Evolutionary conservation across 495 filamentous ascomycete genomes (phyloP), one percentile per base, ranked within the genome.

Genomic region (Podospora pseudoanserina): DNA sequence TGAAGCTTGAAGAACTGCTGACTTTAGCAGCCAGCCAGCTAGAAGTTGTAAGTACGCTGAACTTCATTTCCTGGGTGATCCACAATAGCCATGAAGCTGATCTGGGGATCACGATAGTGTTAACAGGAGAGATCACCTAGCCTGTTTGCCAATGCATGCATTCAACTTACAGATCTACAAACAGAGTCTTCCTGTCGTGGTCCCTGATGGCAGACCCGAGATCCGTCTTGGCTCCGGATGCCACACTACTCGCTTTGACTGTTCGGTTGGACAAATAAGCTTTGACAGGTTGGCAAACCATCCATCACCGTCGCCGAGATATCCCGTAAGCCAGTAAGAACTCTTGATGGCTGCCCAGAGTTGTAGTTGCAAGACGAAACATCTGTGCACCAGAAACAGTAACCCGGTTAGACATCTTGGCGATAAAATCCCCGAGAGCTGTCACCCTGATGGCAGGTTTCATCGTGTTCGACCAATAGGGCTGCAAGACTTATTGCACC

Each of bases 201-300:
- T 13, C 39, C 39, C 39, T 16, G 39, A 49, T 49, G 6, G 3
- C 39, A 49, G 16, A 58, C 23, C n/a, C n/a, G 15, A 26, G 55
- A 58, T 58, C 55, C 55, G 55, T 58, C 55, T 58, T 58, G 55
- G 55, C 18, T 58, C 55, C 55, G 55, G 55, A n/a, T 58, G 3
- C 13, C n/a, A 18, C 18, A 13, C 23, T 19, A 19, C 55, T 58
- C 55, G 30, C 18, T 19, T 18, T 20, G 15, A 26, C 55, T 23
- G 6, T 58, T 18, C 11, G 5, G 4, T 26, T 58, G 55, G 55
- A 2, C 55, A 58, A 26, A 58, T 58, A 58, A 58, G 23, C 18
- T 18, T 49, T 49, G 39, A 49, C 39, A 49, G 7, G 5, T 49
- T 49, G 39, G 6, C 13, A 16, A 13, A 49, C 6, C 39, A 49